Evolutionary conservation across 169 alveolate species (phyloP), one percentile per base, ranked within the genome.

Genomic region (Hepatocystis sp.): DNA sequence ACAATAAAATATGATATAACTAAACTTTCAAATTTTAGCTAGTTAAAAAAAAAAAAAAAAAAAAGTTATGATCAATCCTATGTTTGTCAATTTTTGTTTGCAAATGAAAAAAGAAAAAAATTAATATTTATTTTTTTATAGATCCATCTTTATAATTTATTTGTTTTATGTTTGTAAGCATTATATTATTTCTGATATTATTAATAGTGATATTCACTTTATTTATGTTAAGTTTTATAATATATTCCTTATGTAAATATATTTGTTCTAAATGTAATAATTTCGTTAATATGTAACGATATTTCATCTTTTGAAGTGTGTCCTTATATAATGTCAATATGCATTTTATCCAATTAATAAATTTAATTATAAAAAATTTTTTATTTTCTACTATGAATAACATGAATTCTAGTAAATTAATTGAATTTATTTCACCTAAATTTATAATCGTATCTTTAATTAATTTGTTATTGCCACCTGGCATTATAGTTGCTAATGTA

Each of bases 71-170:
- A n/a, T n/a, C n/a, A n/a, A n/a, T n/a, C n/a, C n/a, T n/a, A n/a
- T n/a, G n/a, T n/a, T n/a, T n/a, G n/a, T n/a, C n/a, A n/a, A n/a
- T n/a, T n/a, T n/a, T n/a, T n/a, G n/a, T n/a, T n/a, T n/a, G n/a
- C n/a, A n/a, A n/a, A n/a, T n/a, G n/a, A n/a, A n/a, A n/a, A n/a
- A n/a, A n/a, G n/a, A n/a, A n/a, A n/a, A n/a, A n/a, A n/a, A n/a
- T n/a, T n/a, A n/a, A 34, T 15, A 52, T 40, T 71, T 49, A 71
- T 61, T 71, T 71, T 44, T 56, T 71, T 28, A 71, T 71, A 39
- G 86, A 56, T 58, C 86, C 86, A 56, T 71, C 78, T 56, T 23
- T 46, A 46, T 71, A 71, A 56, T 42, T 55, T 4, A 71, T 42
- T 27, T 40, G 44, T 19, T 55, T 65, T 27, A 19, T 17, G 58